These are phyloP conservation scores for Spinacia oleracea DNA, from an alignment of 179 eudicot species.

Conservation along the genomic window DNA sequence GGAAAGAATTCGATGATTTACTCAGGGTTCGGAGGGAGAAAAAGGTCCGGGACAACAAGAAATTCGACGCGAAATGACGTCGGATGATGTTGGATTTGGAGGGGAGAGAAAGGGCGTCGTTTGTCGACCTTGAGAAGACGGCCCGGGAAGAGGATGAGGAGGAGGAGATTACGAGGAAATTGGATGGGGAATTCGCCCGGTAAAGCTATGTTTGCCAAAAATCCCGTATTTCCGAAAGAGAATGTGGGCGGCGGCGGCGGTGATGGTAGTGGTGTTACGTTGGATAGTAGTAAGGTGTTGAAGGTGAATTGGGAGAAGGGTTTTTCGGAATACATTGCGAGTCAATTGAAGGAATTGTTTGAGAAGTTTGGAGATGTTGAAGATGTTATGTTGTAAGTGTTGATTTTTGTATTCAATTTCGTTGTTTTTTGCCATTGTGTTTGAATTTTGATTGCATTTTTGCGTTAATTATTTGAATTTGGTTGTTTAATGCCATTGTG, in stretches of 20 bases:
- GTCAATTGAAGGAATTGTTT: constrained; percentile 51
- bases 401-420: too few relatives aligned
- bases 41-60: constrained; percentile 47
- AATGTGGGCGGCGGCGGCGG: too few relatives aligned
- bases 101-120: constrained; percentile 51
- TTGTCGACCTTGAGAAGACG: constrained; percentile 38
- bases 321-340: constrained; percentile 62
- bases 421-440: neutral
- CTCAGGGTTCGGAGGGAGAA: constrained; percentile 57
- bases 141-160: constrained; percentile 68
- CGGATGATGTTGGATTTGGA: constrained; percentile 86
- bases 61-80: constrained; percentile 60
- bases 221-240: too few relatives aligned
- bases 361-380: constrained; percentile 69
- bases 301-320: constrained; percentile 83
- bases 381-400: constrained; percentile 60
- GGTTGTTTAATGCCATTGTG: too few relatives aligned
- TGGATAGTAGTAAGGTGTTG: constrained; percentile 64
- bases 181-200: too few relatives aligned
- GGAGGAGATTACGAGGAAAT: constrained; percentile 56
- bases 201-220: too few relatives aligned
- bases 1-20: constrained; percentile 74
- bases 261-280: constrained; percentile 29
- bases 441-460: neutral
- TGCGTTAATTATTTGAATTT: neutral